These are phyloP conservation scores for Stephanodiscus triporus DNA, from an alignment of 108 stramenopile genomes.

Conservation along the genomic window DNA sequence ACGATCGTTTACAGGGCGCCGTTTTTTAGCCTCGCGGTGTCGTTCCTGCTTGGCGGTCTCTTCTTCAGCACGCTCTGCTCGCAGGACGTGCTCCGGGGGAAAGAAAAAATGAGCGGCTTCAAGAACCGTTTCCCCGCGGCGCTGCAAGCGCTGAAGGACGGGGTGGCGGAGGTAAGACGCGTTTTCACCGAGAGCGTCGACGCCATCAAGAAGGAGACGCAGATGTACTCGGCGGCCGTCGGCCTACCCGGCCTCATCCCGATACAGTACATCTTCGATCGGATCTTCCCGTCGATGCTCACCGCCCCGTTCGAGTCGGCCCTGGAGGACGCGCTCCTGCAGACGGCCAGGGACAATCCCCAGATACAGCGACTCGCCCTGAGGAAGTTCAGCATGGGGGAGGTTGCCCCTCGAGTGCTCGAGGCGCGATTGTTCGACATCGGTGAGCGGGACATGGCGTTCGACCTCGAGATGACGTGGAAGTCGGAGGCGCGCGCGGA, in stretches of 20 bases:
- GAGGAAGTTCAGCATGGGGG: constrained; percentile 47
- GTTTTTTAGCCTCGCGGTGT: constrained; percentile 36
- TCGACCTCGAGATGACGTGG: constrained; percentile 51
- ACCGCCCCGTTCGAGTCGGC: constrained; percentile 45
- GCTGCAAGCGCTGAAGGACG: constrained; percentile 46
- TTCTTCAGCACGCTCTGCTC: constrained; percentile 65
- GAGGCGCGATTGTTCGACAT: constrained; percentile 60
- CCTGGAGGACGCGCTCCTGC: constrained; percentile 36
- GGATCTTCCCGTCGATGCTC: constrained; percentile 51
- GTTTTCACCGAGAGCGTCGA: constrained; percentile 60
- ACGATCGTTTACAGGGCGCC: constrained; percentile 47
- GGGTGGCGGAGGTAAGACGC: constrained; percentile 44
- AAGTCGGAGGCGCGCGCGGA: constrained; percentile 36
- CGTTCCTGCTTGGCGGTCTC: constrained; percentile 57
- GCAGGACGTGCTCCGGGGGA: constrained; percentile 44
- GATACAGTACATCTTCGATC: constrained; percentile 60
- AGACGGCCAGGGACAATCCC: constrained; percentile 40
- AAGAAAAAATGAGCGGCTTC: constrained; percentile 45
- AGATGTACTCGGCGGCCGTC: constrained; percentile 45
- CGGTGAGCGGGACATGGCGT: constrained; percentile 48
- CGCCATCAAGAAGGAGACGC: constrained; percentile 57
- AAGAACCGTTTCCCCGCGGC: constrained; percentile 52
- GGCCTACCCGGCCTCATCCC: constrained; percentile 54
- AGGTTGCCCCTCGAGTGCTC: constrained; percentile 38
- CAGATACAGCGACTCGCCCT: constrained; percentile 46